These are phyloP conservation scores for Neocucurbitaria cava DNA, from an alignment of 2,329 filamentous ascomycete genomes.

Conservation along the genomic window DNA sequence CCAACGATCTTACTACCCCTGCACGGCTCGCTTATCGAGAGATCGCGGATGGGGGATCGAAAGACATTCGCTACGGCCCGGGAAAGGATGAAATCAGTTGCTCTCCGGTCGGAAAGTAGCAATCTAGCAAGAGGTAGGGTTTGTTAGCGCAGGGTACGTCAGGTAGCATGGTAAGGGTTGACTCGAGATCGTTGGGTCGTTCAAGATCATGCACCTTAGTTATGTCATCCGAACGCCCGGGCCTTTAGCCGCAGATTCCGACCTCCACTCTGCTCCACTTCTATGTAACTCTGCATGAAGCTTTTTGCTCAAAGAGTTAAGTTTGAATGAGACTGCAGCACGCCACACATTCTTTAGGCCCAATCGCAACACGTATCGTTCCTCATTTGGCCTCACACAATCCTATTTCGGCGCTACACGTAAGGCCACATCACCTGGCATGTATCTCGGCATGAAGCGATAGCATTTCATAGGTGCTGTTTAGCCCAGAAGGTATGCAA, in stretches of 20 bases:
- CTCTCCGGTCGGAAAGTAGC: too few species aligned
- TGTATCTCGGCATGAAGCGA: not conserved
- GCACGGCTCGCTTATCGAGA: not conserved
- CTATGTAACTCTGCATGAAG: not conserved
- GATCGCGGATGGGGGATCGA: not conserved
- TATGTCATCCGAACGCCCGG: conserved; percentile 5
- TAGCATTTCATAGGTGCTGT: not conserved
- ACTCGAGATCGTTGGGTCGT: not conserved
- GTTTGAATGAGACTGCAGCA: not conserved
- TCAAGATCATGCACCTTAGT: not conserved
- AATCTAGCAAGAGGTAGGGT: too few species aligned
- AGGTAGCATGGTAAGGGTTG: not conserved
- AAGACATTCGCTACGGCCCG: not conserved
- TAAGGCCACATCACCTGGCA: not conserved
- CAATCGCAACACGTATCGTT: not conserved
- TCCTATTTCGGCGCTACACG: not conserved
- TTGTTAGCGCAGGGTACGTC: too few species aligned
- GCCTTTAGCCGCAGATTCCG: conserved; percentile 3
- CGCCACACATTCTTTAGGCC: not conserved
- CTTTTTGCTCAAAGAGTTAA: not conserved
- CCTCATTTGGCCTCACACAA: not conserved
- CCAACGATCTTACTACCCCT: not conserved
- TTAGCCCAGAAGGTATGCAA: not conserved
- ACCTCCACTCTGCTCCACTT: not conserved
- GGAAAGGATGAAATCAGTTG: not conserved